Evolutionary conservation across 2,329 filamentous ascomycete species (phyloP).

Genomic region (Aschersonia sp.): DNA sequence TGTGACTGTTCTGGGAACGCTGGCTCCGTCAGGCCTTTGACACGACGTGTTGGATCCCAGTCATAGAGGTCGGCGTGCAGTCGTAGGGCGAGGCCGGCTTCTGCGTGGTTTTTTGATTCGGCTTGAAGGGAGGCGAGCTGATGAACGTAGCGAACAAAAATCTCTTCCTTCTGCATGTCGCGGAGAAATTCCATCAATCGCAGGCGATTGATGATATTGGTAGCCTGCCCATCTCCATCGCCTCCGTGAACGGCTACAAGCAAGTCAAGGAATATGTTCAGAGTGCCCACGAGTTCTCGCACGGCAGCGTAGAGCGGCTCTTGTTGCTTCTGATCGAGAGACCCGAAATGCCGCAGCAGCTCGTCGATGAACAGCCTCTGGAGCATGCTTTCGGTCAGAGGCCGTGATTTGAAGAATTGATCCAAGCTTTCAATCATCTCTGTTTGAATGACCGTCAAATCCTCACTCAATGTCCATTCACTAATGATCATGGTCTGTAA

Average conservation of each 20-base stretch:
- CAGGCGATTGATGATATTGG: conserved; percentile 75
- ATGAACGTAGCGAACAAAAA: conserved; percentile 91
- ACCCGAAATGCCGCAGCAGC: conserved; percentile 66
- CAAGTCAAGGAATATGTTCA: conserved; percentile 83
- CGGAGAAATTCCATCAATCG: conserved; percentile 91
- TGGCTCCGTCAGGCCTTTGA: conserved; percentile 57
- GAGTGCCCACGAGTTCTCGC: conserved; percentile 64
- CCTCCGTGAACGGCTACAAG: conserved; percentile 78
- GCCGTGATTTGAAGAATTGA: conserved; percentile 75
- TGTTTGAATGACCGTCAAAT: conserved; percentile 80
- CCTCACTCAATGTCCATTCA: conserved; percentile 92
- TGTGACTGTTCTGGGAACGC: conserved; percentile 69
- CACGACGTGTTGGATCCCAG: conserved; percentile 62
- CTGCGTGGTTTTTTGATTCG: conserved; percentile 62
- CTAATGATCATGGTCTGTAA: conserved; percentile 97
- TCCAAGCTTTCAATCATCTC: conserved; percentile 95
- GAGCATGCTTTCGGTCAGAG: conserved; percentile 72
- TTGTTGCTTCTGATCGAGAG: conserved; percentile 48
- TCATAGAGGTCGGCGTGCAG: conserved; percentile 87
- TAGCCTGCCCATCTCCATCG: conserved; percentile 58
- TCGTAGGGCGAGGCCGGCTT: conserved; percentile 77
- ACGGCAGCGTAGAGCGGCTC: conserved; percentile 66
- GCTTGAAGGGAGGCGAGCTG: conserved; percentile 71
- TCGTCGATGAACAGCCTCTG: conserved; percentile 90
- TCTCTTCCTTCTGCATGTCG: conserved; percentile 94